phyloP scores from a whole-genome alignment of 768 basidiomycete genomes.

The Suillus clintonianus region DNA sequence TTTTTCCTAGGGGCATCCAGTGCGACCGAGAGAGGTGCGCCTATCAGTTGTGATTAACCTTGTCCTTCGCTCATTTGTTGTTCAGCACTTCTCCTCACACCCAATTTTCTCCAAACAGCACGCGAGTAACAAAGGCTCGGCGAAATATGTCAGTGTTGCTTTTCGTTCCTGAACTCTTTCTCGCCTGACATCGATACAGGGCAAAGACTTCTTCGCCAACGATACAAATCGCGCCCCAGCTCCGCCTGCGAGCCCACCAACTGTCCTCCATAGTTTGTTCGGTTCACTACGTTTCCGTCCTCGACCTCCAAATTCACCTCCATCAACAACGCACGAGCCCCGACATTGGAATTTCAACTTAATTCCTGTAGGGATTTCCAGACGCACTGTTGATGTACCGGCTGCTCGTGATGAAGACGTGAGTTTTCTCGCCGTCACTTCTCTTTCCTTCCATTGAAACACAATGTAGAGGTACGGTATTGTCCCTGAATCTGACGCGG shows the following conservation, averaged over 20 bases:
- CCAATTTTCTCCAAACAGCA: background rate
- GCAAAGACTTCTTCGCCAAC: background rate
- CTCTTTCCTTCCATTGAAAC: too few relatives aligned
- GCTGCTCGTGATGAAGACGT: background rate
- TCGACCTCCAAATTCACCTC: too few relatives aligned
- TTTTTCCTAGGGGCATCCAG: background rate
- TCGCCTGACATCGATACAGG: background rate
- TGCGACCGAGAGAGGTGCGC: background rate
- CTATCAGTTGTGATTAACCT: background rate
- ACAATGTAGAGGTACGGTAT: too few relatives aligned
- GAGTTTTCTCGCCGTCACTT: background rate
- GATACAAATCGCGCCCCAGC: background rate
- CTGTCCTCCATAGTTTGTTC: background rate
- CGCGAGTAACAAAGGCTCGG: conserved; percentile 17
- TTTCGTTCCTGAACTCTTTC: background rate
- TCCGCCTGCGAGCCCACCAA: background rate
- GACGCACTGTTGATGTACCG: background rate
- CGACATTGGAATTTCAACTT: background rate
- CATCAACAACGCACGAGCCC: background rate
- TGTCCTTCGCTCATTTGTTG: background rate
- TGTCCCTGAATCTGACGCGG: too few relatives aligned
- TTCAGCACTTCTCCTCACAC: background rate
- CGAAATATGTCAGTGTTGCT: background rate
- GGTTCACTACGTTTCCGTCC: background rate
- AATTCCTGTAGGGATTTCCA: background rate